A percentile compares a stretch with the other conserved stretches of the same genome.
These are phyloP conservation scores for Schwanniomyces sp. DNA, from an alignment of 805 yeast genomes.

Conservation along the genomic window DNA sequence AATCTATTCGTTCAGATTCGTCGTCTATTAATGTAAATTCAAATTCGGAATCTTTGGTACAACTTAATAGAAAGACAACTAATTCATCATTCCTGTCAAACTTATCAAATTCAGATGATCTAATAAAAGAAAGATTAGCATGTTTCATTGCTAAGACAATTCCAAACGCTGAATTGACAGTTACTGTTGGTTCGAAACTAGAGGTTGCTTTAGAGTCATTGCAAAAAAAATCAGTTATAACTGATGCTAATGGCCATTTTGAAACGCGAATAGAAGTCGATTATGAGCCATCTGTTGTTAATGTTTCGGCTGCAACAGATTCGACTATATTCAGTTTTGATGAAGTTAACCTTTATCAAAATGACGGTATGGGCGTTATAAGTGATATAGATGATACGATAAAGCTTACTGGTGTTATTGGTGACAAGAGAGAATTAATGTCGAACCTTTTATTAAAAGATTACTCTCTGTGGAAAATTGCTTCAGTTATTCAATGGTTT, in stretches of 20 bases:
- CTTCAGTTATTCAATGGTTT: conserved; percentile 76
- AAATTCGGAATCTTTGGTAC: conserved; percentile 1
- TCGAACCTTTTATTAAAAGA: conserved; percentile 73
- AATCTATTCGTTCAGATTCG: conserved; percentile 15
- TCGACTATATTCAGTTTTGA: conserved; percentile 48
- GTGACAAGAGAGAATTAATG: conserved; percentile 81
- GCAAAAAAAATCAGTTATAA: conserved; percentile 32
- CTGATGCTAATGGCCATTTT: conserved; percentile 72
- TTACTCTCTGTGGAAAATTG: conserved; percentile 65
- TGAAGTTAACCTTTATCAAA: conserved; percentile 42
- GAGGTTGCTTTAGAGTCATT: conserved; percentile 24
- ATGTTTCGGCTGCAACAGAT: conserved; percentile 48
- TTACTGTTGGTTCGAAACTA: conserved; percentile 56
- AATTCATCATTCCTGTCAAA: conserved; percentile 6
- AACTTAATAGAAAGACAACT: conserved; percentile 4
- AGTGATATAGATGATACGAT: conserved; percentile 96
- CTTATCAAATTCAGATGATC: conserved; percentile 34
- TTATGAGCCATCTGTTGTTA: conserved; percentile 61
- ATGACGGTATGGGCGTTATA: conserved; percentile 66
- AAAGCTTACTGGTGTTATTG: conserved; percentile 84
- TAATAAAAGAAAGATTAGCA: conserved; percentile 62
- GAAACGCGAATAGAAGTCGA: conserved; percentile 49
- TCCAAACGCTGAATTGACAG: conserved; percentile 51
- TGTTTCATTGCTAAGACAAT: conserved; percentile 71
- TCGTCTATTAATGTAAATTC: conserved; percentile 4